Percentiles rank a stretch among this genome's conserved stretches.
These are phyloP conservation scores for Blepharisma stoltei DNA, from an alignment of 73 alveolate species.

Conservation along the genomic window DNA sequence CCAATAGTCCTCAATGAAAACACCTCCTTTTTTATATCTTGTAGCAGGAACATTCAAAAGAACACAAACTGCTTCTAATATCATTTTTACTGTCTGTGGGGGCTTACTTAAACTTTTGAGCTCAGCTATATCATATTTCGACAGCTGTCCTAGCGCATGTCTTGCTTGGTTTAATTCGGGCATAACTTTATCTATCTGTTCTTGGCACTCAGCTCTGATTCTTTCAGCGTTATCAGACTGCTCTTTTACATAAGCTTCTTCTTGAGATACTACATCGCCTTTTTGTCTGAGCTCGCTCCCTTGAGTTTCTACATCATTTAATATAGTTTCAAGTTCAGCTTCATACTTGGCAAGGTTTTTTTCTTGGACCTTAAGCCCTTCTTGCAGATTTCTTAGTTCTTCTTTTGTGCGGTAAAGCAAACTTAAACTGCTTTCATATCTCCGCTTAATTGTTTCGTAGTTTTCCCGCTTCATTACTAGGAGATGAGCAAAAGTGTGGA, in stretches of 20 bases:
- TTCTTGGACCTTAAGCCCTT: conserved; percentile 7
- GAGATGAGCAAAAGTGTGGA: conserved; percentile 66
- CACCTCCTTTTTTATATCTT: conserved; percentile 47
- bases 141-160: conserved; percentile 40
- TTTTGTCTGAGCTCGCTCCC: conserved; percentile 60
- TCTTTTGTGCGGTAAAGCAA: conserved; percentile 15
- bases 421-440: conserved; percentile 8
- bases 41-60: conserved; percentile 43
- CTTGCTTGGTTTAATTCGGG: conserved; percentile 56
- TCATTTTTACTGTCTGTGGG: conserved; percentile 37
- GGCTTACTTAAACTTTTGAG: conserved; percentile 48
- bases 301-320: conserved; percentile 70
- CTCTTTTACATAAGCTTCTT: conserved; percentile 52
- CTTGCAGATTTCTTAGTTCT: conserved; percentile 15
- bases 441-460: conserved; percentile 51
- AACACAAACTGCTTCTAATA: conserved; percentile 49
- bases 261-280: conserved; percentile 39
- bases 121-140: conserved; percentile 52
- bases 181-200: conserved; percentile 47
- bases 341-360: conserved; percentile 11
- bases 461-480: conserved; percentile 65
- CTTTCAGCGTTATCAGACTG: conserved; percentile 44
- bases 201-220: conserved; percentile 49
- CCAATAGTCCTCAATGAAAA: conserved; percentile 67
- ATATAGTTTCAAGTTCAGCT: not conserved